Evolutionary conservation across 2,329 filamentous ascomycete species (phyloP).

Genomic region (Lasiodiplodia citricola): DNA sequence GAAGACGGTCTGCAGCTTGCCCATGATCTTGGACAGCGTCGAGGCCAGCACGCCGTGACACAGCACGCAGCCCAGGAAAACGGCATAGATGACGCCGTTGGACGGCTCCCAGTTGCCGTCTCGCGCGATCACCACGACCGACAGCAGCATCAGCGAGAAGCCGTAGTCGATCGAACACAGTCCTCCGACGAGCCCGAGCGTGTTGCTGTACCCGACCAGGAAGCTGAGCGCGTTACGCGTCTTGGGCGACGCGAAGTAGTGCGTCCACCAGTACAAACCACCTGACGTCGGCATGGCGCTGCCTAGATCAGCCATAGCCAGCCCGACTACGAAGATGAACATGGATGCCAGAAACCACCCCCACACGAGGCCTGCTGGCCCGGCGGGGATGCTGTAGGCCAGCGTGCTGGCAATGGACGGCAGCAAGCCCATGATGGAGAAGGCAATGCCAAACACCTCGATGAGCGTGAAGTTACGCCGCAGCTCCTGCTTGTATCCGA

Average conservation of each 20-base stretch:
- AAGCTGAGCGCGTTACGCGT: constrained; percentile 65
- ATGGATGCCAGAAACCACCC: constrained; percentile 63
- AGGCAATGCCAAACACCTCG: constrained; percentile 61
- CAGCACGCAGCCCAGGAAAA: constrained; percentile 61
- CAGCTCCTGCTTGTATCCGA: constrained; percentile 64
- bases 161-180: constrained; percentile 67
- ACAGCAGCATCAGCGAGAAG: constrained; percentile 63
- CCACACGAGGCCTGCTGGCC: constrained; percentile 67
- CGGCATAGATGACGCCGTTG: constrained; percentile 62
- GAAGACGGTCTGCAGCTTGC: constrained; percentile 62
- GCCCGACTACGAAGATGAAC: constrained; percentile 64
- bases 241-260: constrained; percentile 62
- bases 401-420: constrained; percentile 66
- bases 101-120: constrained; percentile 63
- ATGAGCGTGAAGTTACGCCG: constrained; percentile 65
- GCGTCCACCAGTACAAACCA: constrained; percentile 65
- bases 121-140: constrained; percentile 62
- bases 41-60: constrained; percentile 61
- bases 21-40: constrained; percentile 61
- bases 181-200: constrained; percentile 64
- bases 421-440: constrained; percentile 62
- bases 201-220: constrained; percentile 66
- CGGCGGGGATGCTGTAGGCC: constrained; percentile 63
- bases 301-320: constrained; percentile 59
- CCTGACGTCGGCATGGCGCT: constrained; percentile 62